phyloP scores from a whole-genome alignment of 2,329 filamentous ascomycete species.

The Pseudogymnoascus sp. region DNA sequence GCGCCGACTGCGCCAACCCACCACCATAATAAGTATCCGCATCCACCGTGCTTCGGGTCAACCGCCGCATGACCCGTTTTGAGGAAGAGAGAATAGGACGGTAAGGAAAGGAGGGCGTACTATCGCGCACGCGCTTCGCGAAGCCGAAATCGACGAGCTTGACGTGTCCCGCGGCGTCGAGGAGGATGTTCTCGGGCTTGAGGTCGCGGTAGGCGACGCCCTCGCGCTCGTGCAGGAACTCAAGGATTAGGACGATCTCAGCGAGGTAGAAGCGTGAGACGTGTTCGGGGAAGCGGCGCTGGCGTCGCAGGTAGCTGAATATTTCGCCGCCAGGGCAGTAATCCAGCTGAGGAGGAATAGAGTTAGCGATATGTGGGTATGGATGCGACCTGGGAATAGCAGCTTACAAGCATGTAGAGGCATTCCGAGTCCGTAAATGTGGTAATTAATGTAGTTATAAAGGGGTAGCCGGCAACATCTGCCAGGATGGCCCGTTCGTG shows the following conservation, averaged over 20 bases:
- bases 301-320: slow-evolving; percentile 72
- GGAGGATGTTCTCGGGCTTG: slow-evolving; percentile 74
- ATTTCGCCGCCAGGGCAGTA: slow-evolving; percentile 79
- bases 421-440: slow-evolving; percentile 75
- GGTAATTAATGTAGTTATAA: slow-evolving; percentile 70
- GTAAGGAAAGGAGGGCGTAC: slow-evolving; percentile 28
- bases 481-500: slow-evolving; percentile 73
- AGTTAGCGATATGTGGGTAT: slow-evolving; percentile 5
- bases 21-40: slow-evolving; percentile 4
- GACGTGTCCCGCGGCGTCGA: slow-evolving; percentile 70
- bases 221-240: slow-evolving; percentile 71
- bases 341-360: slow-evolving; percentile 43
- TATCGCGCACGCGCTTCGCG: slow-evolving; percentile 65
- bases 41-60: slow-evolving; percentile 2
- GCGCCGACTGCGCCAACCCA: slow-evolving; percentile 3
- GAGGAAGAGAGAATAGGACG: slow-evolving; percentile 1
- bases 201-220: slow-evolving; percentile 74
- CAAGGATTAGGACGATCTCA: slow-evolving; percentile 74
- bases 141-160: slow-evolving; percentile 83
- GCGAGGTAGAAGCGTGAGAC: slow-evolving; percentile 76
- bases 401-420: slow-evolving; percentile 62
- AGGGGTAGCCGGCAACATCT: slow-evolving; percentile 71
- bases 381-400: background rate
- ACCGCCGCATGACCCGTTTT: slow-evolving; percentile 1
- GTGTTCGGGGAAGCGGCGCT: slow-evolving; percentile 69